phyloP scores from a whole-genome alignment of 2,329 filamentous ascomycete species.

The Diaporthe australafricana region DNA sequence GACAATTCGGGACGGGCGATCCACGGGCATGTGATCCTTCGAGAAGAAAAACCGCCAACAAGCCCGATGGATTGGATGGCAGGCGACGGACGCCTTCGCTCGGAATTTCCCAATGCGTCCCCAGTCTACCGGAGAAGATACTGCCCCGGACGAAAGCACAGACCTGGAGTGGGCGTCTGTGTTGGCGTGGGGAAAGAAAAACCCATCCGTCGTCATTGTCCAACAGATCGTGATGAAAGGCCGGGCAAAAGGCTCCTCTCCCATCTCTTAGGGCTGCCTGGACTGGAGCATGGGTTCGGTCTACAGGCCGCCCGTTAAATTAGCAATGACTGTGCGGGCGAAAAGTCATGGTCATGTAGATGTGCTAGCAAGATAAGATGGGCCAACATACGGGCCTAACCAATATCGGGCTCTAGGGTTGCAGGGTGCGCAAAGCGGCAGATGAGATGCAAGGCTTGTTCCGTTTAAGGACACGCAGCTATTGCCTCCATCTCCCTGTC shows the following conservation, averaged over 20 bases:
- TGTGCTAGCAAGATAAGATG: constrained; percentile 18
- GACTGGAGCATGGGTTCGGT: constrained; percentile 2
- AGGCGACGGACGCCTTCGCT: constrained; percentile 17
- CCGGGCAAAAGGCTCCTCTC: background rate
- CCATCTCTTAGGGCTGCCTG: constrained; percentile 1
- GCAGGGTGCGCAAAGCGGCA: constrained; percentile 14
- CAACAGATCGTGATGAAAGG: background rate
- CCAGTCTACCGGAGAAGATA: background rate
- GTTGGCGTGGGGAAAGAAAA: constrained; percentile 5
- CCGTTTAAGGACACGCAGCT: constrained; percentile 16
- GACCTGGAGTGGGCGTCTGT: constrained; percentile 19
- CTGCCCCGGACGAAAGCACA: constrained; percentile 15
- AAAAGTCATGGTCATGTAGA: background rate
- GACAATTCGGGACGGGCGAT: constrained; percentile 25
- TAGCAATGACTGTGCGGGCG: constrained; percentile 22
- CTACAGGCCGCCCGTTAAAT: constrained; percentile 19
- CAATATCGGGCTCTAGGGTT: background rate
- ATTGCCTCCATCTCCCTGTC: constrained; percentile 6
- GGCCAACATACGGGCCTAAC: constrained; percentile 9
- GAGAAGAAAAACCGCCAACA: constrained; percentile 21
- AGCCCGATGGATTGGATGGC: constrained; percentile 8
- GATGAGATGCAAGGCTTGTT: constrained; percentile 6
- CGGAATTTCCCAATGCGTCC: constrained; percentile 20
- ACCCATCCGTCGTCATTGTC: constrained; percentile 2
- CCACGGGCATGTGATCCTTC: constrained; percentile 21